Percentiles rank a stretch among this genome's conserved stretches.
These are phyloP conservation scores for Trichoderma atroviride DNA, from an alignment of 2,329 filamentous ascomycete genomes.

Conservation along the genomic window DNA sequence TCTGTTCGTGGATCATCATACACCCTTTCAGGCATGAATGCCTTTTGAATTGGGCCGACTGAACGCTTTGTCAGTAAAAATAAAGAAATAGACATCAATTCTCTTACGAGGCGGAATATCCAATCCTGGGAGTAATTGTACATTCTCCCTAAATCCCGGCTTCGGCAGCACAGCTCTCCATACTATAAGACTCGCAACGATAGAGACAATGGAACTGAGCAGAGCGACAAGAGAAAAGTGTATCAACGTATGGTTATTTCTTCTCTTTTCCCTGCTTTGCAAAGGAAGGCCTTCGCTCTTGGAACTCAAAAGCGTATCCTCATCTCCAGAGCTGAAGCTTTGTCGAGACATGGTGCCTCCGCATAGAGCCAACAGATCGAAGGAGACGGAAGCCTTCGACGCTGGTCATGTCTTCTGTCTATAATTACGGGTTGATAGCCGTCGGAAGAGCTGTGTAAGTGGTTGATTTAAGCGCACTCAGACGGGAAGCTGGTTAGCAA, in stretches of 20 bases:
- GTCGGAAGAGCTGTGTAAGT: background rate
- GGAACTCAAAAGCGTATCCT: conserved; percentile 11
- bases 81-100: background rate
- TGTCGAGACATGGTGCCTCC: conserved; percentile 17
- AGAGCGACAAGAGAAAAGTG: conserved; percentile 8
- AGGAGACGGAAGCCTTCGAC: background rate
- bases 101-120: conserved; percentile 17
- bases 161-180: background rate
- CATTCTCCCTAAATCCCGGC: background rate
- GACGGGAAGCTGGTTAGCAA: background rate
- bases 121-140: conserved; percentile 4
- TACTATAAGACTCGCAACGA: conserved; percentile 12
- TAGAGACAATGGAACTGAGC: conserved; percentile 7
- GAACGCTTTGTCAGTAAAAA: background rate
- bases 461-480: background rate
- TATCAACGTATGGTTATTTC: background rate
- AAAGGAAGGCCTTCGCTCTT: conserved; percentile 12
- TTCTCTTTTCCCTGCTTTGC: background rate
- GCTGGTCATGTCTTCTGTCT: background rate
- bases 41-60: conserved; percentile 20
- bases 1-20: conserved; percentile 21
- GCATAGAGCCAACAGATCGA: background rate
- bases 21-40: conserved; percentile 18
- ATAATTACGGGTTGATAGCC: background rate
- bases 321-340: conserved; percentile 18